Conservation (phyloP, 257 asterid species). For the Solanum lignicaule region DNA sequence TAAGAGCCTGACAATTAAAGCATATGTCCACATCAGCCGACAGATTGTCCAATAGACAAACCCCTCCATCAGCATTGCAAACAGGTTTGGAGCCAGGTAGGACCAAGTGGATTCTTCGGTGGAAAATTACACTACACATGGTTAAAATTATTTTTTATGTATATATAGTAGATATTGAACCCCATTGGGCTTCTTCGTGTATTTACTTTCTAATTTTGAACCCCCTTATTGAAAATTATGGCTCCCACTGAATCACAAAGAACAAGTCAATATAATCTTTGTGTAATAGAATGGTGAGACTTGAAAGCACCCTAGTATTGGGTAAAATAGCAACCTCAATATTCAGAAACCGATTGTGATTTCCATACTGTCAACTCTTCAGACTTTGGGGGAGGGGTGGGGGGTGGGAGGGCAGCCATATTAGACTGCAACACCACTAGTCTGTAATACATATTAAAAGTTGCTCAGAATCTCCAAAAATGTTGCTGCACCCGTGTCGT, state of each 20-base stretch:
- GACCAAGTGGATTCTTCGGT: background rate
- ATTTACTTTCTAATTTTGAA: background rate
- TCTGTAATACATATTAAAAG: background rate
- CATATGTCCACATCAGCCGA: background rate
- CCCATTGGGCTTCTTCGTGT: background rate
- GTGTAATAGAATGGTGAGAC: background rate
- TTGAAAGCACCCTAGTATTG: background rate
- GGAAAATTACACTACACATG: background rate
- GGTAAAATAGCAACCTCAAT: background rate
- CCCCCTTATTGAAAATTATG: background rate
- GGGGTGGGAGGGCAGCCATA: background rate
- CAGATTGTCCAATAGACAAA: background rate
- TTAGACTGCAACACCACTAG: background rate
- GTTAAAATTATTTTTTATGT: background rate
- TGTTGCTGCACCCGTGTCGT: no score
- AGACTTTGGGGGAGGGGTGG: background rate
- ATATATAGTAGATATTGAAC: background rate
- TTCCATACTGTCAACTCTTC: background rate
- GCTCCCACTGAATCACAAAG: background rate
- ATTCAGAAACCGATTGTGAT: background rate
- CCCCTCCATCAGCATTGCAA: background rate
- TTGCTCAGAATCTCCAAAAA: background rate
- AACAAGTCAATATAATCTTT: background rate
- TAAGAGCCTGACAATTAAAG: background rate
- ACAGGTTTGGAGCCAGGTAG: background rate